Evolutionary conservation across 805 yeast genomes (phyloP), one percentile per base, ranked within the genome.

Genomic region (Candida tammaniensis): DNA sequence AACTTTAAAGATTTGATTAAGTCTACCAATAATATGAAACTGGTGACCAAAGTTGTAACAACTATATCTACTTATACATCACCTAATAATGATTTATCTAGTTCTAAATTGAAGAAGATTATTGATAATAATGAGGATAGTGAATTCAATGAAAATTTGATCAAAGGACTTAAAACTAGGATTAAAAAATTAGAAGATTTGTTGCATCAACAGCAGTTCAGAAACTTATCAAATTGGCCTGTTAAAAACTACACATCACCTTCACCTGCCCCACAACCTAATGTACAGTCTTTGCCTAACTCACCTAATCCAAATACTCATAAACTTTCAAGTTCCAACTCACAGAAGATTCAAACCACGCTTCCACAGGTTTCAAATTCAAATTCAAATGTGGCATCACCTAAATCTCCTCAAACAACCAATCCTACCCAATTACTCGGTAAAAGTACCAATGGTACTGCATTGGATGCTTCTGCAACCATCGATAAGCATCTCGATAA

Each of bases 111-210:
- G 12, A 45, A 43, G 21, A 38, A 35, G 17, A 27, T 37, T 4
- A 38, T 33, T 5, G 48, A 37, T 17, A 51, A 42, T n/a, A 45
- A 44, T 3, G 52, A 47, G 9, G 57, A 50, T 23, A 46, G 35
- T 3, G 77, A 70, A 12, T 43, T 46, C 20, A 68, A 66, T 39
- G 44, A 63, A 27, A 61, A 53, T 27, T 49, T 72, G 9, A 61
- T 82, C 8, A 70, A 70, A 43, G 86, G 85, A 0, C 81, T 87
- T 43, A 82, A 82, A 52, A 57, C 75, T 8, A 64, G 95, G 34
- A 85, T 91, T 25, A 77, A 76, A 42, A 83, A 83, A 46, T 68
- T 91, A 33, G 96, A 88, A 47, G 81, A 76, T 35, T 57, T 87
- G 24, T 59, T 88, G 11, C 93, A 87, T 52, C 86, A 84, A 42